A percentile compares a stretch with the other conserved stretches of the same genome.
These are phyloP conservation scores for Candida glucosophila DNA, from an alignment of 1,139 yeast genomes.

Conservation along the genomic window DNA sequence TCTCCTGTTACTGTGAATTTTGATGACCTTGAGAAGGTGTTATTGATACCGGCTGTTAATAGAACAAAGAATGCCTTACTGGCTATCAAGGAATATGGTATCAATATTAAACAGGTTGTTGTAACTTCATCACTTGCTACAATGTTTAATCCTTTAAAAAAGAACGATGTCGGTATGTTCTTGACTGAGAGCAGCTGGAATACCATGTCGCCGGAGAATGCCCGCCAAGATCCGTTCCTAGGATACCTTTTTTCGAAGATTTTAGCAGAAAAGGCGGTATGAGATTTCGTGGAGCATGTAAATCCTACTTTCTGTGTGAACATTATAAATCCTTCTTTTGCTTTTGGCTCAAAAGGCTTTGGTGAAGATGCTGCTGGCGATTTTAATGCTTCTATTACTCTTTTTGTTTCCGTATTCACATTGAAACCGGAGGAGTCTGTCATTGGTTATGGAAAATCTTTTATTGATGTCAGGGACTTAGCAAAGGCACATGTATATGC, in stretches of 20 bases:
- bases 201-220: slow-evolving; percentile 12
- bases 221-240: slow-evolving; percentile 7
- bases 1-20: slow-evolving; percentile 13
- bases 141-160: slow-evolving; percentile 7
- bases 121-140: slow-evolving; percentile 40
- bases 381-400: slow-evolving; percentile 12
- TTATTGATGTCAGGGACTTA: slow-evolving; percentile 31
- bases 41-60: slow-evolving; percentile 30
- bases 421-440: slow-evolving; percentile 10
- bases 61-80: slow-evolving; percentile 29
- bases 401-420: slow-evolving; percentile 9
- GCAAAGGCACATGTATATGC: slow-evolving; percentile 30
- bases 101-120: slow-evolving; percentile 23
- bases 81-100: slow-evolving; percentile 18
- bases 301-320: slow-evolving; percentile 34
- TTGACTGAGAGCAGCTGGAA: slow-evolving; percentile 13
- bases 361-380: slow-evolving; percentile 14
- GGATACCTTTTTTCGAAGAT: slow-evolving; percentile 30
- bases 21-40: slow-evolving; percentile 18
- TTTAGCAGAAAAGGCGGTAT: slow-evolving; percentile 35
- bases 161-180: not conserved
- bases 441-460: slow-evolving; percentile 12
- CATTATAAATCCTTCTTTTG: slow-evolving; percentile 38
- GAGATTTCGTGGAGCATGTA: slow-evolving; percentile 37
- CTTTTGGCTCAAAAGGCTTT: slow-evolving; percentile 38